Conservation (phyloP, 495 filamentous ascomycete species). For the Penicillium roqueforti region DNA sequence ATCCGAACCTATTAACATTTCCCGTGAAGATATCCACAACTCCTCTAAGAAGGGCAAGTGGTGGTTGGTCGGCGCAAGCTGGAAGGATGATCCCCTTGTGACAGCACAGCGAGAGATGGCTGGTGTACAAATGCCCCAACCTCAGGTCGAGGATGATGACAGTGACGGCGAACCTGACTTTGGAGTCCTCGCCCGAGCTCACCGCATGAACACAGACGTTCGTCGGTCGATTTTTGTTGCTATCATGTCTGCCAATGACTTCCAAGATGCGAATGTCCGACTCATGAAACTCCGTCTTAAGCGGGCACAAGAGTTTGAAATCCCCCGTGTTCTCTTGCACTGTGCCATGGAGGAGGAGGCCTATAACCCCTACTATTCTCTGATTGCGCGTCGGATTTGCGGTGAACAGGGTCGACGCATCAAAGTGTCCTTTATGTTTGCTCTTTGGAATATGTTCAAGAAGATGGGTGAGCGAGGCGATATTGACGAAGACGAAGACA, state of each 20-base stretch:
- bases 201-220: conserved; percentile 93
- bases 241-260: conserved; percentile 84
- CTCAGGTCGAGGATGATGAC: conserved; percentile 27
- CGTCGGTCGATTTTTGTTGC: conserved; percentile 89
- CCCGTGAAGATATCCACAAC: conserved; percentile 73
- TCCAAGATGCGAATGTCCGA: conserved; percentile 72
- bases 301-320: conserved; percentile 77
- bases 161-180: conserved; percentile 62
- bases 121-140: conserved; percentile 11
- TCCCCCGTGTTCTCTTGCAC: conserved; percentile 82
- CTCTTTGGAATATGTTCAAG: conserved; percentile 84
- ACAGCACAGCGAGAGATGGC: conserved; percentile 37
- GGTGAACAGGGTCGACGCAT: conserved; percentile 59
- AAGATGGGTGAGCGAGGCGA: conserved; percentile 69
- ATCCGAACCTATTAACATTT: conserved; percentile 76
- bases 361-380: conserved; percentile 91
- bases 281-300: conserved; percentile 81
- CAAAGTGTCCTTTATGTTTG: conserved; percentile 77
- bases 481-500: conserved; percentile 53
- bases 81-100: conserved; percentile 52
- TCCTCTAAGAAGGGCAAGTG: conserved; percentile 88
- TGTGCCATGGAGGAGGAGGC: conserved; percentile 76
- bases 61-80: conserved; percentile 96
- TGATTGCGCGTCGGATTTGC: conserved; percentile 74
- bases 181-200: conserved; percentile 68